Percentiles rank a stretch among this genome's conserved stretches.
phyloP scores from a whole-genome alignment of 306 rosid genomes.

The Acacia confusa region DNA sequence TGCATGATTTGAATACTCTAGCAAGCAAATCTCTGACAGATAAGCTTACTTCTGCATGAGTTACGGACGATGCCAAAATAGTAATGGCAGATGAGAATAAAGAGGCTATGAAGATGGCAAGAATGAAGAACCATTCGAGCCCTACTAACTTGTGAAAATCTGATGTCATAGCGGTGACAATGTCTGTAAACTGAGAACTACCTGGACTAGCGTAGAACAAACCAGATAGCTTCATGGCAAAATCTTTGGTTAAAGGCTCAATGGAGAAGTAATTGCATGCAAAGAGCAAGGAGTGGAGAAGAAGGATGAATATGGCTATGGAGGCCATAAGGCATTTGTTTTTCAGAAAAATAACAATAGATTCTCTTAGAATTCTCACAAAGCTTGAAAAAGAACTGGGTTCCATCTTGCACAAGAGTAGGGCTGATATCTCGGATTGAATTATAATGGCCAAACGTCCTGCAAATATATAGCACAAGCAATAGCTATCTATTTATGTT shows the following conservation, averaged over 20 bases:
- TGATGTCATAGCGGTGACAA: neutral
- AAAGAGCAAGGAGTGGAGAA: neutral
- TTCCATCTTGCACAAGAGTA: neutral
- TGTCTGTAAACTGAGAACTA: neutral
- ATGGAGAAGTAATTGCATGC: neutral
- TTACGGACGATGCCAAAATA: conserved; percentile 2
- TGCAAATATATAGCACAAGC: neutral
- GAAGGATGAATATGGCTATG: neutral
- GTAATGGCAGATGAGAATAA: conserved; percentile 12
- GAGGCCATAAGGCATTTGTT: neutral
- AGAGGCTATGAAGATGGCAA: neutral
- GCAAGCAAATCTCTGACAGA: neutral
- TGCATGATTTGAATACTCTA: neutral
- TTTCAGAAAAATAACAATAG: neutral
- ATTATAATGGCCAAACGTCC: neutral
- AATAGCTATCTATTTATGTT: neutral
- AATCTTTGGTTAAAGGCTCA: neutral
- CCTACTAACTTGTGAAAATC: neutral
- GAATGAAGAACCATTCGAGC: conserved; percentile 22
- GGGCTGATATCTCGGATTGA: neutral
- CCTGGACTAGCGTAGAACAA: neutral
- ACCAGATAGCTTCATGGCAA: neutral
- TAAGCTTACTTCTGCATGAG: neutral
- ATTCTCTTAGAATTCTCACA: neutral
- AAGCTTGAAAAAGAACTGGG: neutral